These are phyloP conservation scores for Solanum lignicaule DNA, from an alignment of 257 asterid species.

Conservation along the genomic window DNA sequence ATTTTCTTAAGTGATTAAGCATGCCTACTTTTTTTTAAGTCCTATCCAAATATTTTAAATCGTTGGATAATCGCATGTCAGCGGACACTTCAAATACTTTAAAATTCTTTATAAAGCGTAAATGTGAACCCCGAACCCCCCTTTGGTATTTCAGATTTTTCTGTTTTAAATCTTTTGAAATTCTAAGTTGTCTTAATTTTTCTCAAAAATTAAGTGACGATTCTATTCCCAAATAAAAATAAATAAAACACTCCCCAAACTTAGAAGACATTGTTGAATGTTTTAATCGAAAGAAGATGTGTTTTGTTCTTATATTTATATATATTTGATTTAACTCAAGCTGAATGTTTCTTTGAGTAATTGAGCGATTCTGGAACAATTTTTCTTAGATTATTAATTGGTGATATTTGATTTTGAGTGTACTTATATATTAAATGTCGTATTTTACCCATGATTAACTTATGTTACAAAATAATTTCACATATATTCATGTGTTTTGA, in stretches of 20 bases:
- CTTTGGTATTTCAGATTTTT: not conserved
- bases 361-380: not conserved
- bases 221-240: not conserved
- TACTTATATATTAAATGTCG: not conserved
- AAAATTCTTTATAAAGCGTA: fast-evolving
- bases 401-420: not conserved
- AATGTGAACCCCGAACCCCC: too few relatives aligned
- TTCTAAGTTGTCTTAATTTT: not conserved
- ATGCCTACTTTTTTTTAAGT: too few relatives aligned
- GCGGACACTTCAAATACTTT: too few relatives aligned
- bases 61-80: fast-evolving
- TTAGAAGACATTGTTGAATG: not conserved
- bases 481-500: not conserved
- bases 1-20: too few relatives aligned
- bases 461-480: too few relatives aligned
- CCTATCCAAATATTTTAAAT: too few relatives aligned
- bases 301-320: too few relatives aligned
- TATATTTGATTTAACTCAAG: too few relatives aligned
- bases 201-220: not conserved
- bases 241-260: not conserved
- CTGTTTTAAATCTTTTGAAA: too few relatives aligned
- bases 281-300: not conserved
- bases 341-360: not conserved
- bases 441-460: not conserved
- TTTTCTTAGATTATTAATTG: not conserved